A percentile compares a stretch with the other conserved stretches of the same genome.
Evolutionary conservation across 495 filamentous ascomycete species (phyloP).

Genomic region (Penicillium pulvis): DNA sequence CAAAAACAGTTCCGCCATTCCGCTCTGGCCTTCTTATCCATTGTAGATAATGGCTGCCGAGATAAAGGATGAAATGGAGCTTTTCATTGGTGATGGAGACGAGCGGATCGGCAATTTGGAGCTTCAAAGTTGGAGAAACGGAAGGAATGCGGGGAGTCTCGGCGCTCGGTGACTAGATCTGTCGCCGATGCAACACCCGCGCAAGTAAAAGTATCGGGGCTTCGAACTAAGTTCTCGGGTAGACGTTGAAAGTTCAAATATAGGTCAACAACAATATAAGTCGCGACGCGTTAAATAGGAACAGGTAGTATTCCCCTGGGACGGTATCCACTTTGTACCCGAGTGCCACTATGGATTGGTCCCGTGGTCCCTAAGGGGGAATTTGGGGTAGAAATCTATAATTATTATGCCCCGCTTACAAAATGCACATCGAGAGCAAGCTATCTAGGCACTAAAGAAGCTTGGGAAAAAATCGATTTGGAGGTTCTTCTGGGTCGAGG

Average conservation of each 20-base stretch:
- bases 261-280: no score
- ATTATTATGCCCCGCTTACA: neutral
- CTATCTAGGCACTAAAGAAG: neutral
- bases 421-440: neutral
- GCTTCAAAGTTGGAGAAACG: conserved; percentile 9
- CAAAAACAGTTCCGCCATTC: conserved; percentile 17
- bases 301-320: no score
- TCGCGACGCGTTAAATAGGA: no score
- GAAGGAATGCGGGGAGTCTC: conserved; percentile 20
- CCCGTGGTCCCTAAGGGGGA: no score
- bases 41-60: conserved; percentile 22
- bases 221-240: neutral
- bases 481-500: conserved; percentile 17
- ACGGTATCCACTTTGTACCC: no score
- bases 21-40: neutral
- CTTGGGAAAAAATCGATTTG: neutral
- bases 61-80: conserved; percentile 13
- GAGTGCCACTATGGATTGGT: no score
- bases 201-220: neutral
- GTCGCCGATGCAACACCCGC: conserved; percentile 24
- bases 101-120: conserved; percentile 24
- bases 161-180: conserved; percentile 18
- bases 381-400: no score
- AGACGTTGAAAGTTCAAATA: no score
- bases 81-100: conserved; percentile 24